These are phyloP conservation scores for Candida buenavistaensis DNA, from an alignment of 1,139 yeast genomes.

Conservation along the genomic window DNA sequence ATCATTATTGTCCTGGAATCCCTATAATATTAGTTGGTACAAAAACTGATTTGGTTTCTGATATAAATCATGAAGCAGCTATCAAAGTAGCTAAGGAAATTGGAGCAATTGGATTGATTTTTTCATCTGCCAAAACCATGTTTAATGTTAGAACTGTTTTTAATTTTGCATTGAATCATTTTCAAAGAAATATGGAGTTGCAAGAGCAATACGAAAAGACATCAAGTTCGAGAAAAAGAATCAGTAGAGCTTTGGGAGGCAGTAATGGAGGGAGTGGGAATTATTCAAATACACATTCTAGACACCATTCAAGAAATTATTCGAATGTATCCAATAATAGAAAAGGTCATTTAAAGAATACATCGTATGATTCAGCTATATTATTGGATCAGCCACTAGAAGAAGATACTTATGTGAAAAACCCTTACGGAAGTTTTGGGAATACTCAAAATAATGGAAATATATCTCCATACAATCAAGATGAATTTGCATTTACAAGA, in stretches of 20 bases:
- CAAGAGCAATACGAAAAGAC: slow-evolving; percentile 41
- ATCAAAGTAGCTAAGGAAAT: slow-evolving; percentile 60
- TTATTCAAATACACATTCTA: slow-evolving; percentile 19
- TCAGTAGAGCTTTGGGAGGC: slow-evolving; percentile 28
- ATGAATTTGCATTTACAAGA: slow-evolving; percentile 45
- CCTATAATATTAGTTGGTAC: slow-evolving; percentile 80
- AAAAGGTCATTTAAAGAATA: slow-evolving; percentile 39
- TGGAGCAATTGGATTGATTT: slow-evolving; percentile 76
- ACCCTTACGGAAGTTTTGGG: slow-evolving; percentile 34
- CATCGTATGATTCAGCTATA: slow-evolving; percentile 37
- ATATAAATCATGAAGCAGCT: slow-evolving; percentile 49
- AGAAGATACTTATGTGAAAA: slow-evolving; percentile 31
- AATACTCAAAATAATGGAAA: slow-evolving; percentile 15
- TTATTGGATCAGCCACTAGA: slow-evolving; percentile 41
- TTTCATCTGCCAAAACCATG: slow-evolving; percentile 75
- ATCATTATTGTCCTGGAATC: slow-evolving; percentile 77
- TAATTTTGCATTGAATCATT: slow-evolving; percentile 48
- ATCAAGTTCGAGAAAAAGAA: slow-evolving; percentile 29
- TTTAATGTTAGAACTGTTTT: slow-evolving; percentile 69
- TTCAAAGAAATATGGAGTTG: slow-evolving; percentile 33
- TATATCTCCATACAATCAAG: slow-evolving; percentile 29
- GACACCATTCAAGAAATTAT: slow-evolving; percentile 27
- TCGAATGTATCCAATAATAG: slow-evolving; percentile 21
- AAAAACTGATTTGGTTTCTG: slow-evolving; percentile 61
- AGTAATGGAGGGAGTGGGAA: slow-evolving; percentile 10